These are phyloP conservation scores for Candida freyschussii DNA, from an alignment of 1,139 yeast species.

Conservation along the genomic window DNA sequence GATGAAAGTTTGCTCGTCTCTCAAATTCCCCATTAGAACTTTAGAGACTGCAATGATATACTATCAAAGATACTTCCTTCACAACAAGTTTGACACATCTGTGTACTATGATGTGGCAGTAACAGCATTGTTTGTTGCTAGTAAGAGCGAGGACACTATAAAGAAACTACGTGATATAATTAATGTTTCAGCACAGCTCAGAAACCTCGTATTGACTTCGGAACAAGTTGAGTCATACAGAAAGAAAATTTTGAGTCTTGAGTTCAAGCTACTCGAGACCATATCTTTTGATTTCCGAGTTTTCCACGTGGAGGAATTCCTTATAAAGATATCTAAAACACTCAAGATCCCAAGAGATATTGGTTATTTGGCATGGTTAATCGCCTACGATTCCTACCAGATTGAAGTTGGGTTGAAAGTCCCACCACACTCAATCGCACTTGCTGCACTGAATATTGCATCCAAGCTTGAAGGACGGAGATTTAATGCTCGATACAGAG, in stretches of 20 bases:
- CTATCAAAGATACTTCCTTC: conserved; percentile 66
- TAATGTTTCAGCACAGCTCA: conserved; percentile 28
- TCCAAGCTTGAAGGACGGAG: conserved; percentile 31
- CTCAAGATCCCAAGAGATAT: conserved; percentile 41
- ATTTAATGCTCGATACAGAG: conserved; percentile 9
- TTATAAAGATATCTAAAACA: conserved; percentile 62
- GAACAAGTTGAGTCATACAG: conserved; percentile 44
- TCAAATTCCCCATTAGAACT: conserved; percentile 65
- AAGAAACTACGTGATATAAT: conserved; percentile 62
- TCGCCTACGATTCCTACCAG: conserved; percentile 68
- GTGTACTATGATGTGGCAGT: conserved; percentile 52
- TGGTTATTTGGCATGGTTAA: conserved; percentile 64
- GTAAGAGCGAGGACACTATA: conserved; percentile 85
- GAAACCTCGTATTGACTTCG: conserved; percentile 26
- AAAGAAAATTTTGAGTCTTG: conserved; percentile 50
- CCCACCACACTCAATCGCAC: conserved; percentile 79
- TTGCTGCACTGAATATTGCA: conserved; percentile 57
- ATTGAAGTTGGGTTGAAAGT: conserved; percentile 66
- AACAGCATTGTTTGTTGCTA: conserved; percentile 72
- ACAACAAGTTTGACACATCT: conserved; percentile 49
- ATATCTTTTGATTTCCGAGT: conserved; percentile 71
- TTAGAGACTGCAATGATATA: conserved; percentile 65
- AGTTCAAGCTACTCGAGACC: conserved; percentile 70
- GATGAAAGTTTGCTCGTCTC: conserved; percentile 45
- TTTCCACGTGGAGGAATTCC: conserved; percentile 58